phyloP scores from a whole-genome alignment of 139 green algal genomes.

The Micractinium sp. region DNA sequence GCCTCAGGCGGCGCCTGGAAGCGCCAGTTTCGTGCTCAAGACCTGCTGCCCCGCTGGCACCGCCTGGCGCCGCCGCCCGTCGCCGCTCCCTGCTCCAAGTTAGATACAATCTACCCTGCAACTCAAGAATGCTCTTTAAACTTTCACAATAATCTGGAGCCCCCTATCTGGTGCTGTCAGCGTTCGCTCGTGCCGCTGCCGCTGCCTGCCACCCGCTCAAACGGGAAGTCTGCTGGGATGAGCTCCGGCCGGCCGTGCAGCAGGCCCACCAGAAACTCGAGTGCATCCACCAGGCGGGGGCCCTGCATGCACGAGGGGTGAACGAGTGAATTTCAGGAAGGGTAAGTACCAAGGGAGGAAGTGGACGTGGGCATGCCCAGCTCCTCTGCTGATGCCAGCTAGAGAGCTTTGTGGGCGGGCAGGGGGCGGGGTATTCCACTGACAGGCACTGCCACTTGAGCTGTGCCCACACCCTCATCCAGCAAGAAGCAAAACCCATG shows the following conservation, averaged over 20 bases:
- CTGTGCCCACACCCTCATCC: no score
- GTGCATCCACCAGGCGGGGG: slow-evolving; percentile 80
- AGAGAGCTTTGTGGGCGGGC: no score
- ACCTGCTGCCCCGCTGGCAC: no score
- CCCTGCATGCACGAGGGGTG: slow-evolving; percentile 56
- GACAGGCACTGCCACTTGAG: no score
- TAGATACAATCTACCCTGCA: not conserved
- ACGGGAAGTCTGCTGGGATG: slow-evolving; percentile 73
- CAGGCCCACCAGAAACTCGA: slow-evolving; percentile 86
- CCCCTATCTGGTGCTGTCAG: no score
- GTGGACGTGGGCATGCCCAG: no score
- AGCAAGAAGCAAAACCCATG: no score
- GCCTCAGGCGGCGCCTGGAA: not conserved
- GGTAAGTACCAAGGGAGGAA: not conserved
- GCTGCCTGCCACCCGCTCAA: not conserved
- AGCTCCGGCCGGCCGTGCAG: slow-evolving; percentile 62
- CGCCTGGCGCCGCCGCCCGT: not conserved
- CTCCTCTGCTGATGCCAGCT: no score
- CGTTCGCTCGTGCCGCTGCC: no score
- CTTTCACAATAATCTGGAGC: not conserved
- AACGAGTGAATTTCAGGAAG: not conserved
- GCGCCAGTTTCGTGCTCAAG: no score
- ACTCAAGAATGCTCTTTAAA: not conserved
- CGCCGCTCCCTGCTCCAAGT: not conserved
- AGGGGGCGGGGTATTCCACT: no score